A percentile compares a stretch with the other conserved stretches of the same genome.
These are phyloP conservation scores for Hypomontagnella monticulosa DNA, from an alignment of 495 filamentous ascomycete genomes.

Conservation along the genomic window DNA sequence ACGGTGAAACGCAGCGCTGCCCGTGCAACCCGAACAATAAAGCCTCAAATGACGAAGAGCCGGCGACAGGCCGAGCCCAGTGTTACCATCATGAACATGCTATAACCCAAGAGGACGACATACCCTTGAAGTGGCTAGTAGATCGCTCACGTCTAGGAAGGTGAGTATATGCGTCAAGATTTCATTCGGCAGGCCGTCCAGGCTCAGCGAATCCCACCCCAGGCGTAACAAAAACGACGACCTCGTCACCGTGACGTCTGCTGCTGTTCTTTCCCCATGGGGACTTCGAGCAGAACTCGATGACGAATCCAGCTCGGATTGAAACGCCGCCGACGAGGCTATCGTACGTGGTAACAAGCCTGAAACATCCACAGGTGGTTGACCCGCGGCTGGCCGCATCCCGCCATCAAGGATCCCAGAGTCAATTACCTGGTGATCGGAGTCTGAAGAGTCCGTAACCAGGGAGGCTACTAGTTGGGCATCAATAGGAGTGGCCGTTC, in stretches of 20 bases:
- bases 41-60: conserved; percentile 18
- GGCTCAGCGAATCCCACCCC: conserved; percentile 41
- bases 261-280: conserved; percentile 21
- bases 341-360: conserved; percentile 22
- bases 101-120: conserved; percentile 42
- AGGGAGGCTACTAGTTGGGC: conserved; percentile 45
- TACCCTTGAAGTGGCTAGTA: conserved; percentile 65
- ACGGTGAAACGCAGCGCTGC: conserved; percentile 15
- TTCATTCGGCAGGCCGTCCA: conserved; percentile 62
- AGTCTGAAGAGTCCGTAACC: conserved; percentile 31
- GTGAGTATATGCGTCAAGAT: conserved; percentile 64
- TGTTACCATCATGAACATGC: conserved; percentile 16
- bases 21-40: conserved; percentile 12
- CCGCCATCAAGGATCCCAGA: conserved; percentile 15
- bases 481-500: conserved; percentile 45
- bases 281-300: conserved; percentile 1
- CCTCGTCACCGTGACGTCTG: conserved; percentile 27
- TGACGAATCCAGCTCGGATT: conserved; percentile 28
- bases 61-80: conserved; percentile 15
- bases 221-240: conserved; percentile 31
- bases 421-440: conserved; percentile 29
- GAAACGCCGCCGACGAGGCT: conserved; percentile 16
- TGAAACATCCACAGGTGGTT: conserved; percentile 19
- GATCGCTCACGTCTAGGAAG: conserved; percentile 66
- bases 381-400: conserved; percentile 32